Conservation (phyloP, 306 rosid species). For the Echinosophora koreensis region DNA sequence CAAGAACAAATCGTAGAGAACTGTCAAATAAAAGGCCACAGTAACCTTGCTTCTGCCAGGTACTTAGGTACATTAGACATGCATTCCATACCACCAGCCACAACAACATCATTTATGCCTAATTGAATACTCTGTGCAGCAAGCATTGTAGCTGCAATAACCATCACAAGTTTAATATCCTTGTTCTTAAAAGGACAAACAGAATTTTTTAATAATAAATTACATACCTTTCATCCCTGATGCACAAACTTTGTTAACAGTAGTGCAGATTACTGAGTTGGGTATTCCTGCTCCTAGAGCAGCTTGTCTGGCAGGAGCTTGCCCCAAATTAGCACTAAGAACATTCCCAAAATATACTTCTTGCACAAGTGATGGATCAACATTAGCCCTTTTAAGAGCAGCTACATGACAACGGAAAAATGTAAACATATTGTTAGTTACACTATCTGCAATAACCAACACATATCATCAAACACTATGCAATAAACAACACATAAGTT, state of each 20-base stretch:
- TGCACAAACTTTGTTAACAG: constrained; percentile 98
- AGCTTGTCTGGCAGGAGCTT: constrained; percentile 99
- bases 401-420: constrained; percentile 56
- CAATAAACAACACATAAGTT: constrained; percentile 28
- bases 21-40: constrained; percentile 33
- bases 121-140: constrained; percentile 98
- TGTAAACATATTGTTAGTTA: neutral
- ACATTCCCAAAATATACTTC: constrained; percentile 96
- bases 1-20: constrained; percentile 36
- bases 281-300: constrained; percentile 97
- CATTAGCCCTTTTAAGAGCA: constrained; percentile 90
- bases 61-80: constrained; percentile 97
- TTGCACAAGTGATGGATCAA: constrained; percentile 89
- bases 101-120: constrained; percentile 92
- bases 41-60: constrained; percentile 94
- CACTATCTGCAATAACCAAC: no score
- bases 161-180: constrained; percentile 20
- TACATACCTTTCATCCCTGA: constrained; percentile 93
- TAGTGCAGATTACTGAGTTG: constrained; percentile 80
- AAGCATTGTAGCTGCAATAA: constrained; percentile 86
- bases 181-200: neutral
- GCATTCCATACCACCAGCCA: constrained; percentile 99
- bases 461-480: constrained; percentile 3
- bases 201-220: neutral
- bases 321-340: constrained; percentile 97